phyloP scores from a whole-genome alignment of 148 eudicot species.

The Rhododendron williamsianum region DNA sequence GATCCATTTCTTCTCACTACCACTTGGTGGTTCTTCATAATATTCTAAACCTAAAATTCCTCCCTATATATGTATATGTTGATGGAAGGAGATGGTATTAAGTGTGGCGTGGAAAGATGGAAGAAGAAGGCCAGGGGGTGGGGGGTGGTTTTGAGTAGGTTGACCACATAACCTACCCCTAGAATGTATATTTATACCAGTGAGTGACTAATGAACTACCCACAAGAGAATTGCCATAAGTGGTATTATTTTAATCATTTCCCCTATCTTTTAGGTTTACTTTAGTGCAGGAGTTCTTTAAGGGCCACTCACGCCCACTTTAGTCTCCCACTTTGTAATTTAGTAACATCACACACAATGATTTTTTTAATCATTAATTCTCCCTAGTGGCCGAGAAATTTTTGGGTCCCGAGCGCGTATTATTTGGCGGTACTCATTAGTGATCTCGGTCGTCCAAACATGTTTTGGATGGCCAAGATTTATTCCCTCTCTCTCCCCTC shows the following conservation, averaged over 20 bases:
- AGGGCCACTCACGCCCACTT: not conserved
- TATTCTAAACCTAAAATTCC: not conserved
- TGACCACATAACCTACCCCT: constrained; percentile 1
- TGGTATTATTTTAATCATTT: constrained; percentile 14
- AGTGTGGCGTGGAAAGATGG: not conserved
- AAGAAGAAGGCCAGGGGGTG: not conserved
- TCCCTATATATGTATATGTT: not conserved
- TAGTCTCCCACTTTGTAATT: not conserved
- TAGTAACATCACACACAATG: not conserved
- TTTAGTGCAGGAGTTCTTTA: not conserved
- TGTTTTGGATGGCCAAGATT: too few species aligned
- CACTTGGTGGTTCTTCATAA: constrained; percentile 58
- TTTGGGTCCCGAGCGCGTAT: too few species aligned
- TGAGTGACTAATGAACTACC: constrained; percentile 14
- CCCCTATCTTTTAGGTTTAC: not conserved
- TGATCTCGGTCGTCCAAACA: too few species aligned
- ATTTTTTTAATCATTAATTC: too few species aligned
- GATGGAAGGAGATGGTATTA: not conserved
- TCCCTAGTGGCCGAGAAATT: too few species aligned
- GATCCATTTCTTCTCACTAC: constrained; percentile 39
- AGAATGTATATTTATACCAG: constrained; percentile 10
- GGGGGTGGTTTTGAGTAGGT: not conserved
- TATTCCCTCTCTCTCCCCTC: too few species aligned
- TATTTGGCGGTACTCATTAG: too few species aligned
- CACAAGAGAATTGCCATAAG: constrained; percentile 5